Evolutionary conservation across 495 filamentous ascomycete genomes (phyloP), one percentile per base, ranked within the genome.

Genomic region (Aspergillus homomorphus): DNA sequence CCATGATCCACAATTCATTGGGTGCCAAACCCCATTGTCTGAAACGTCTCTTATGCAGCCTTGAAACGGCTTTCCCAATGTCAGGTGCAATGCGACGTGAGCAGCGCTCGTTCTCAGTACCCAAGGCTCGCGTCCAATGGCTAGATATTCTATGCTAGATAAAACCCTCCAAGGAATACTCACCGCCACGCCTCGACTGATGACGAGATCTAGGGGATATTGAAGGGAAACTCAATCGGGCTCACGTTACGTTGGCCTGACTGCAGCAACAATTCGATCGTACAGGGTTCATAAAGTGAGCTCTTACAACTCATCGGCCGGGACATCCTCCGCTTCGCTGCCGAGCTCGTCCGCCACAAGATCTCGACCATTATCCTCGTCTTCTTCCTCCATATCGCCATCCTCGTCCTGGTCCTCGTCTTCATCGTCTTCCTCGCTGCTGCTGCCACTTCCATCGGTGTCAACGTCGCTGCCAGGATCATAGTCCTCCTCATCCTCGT

Each of bases 401-500:
- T 73, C 78, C 2, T 73, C 73, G 43, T 74, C 75, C 16, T 80
- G 78, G 18, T 81, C 82, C 9, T 73, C 74, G 8, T 81, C 81
- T 1, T 82, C 78, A 14, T 75, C 80, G 0, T 73, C 75, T 7
- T 81, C 81, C 1, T 81, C 78, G n/a, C 79, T 80, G 56, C 75
- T 77, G 53, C 76, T 82, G 26, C 84, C 89, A 30, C 79, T 83
- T 4, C 87, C 89, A 21, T 89, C 90, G 59, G 85, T 90, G 7
- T 89, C 86, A 4, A 77, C 86, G 0, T 88, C 89, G 60, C 84
- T 89, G 1, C 88, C 90, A 3, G 89, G 90, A 65, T 92, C 86
- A 70, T 92, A 94, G 61, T 96, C 92, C 69, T 96, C 92, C 62
- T 93, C 92, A 22, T 90, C 84, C 64, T 95, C 91, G 57, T 96